Percentiles rank a stretch among this genome's conserved stretches.
Conservation (phyloP, 495 filamentous ascomycete genomes). For the Ascodesmis nigricans region DNA sequence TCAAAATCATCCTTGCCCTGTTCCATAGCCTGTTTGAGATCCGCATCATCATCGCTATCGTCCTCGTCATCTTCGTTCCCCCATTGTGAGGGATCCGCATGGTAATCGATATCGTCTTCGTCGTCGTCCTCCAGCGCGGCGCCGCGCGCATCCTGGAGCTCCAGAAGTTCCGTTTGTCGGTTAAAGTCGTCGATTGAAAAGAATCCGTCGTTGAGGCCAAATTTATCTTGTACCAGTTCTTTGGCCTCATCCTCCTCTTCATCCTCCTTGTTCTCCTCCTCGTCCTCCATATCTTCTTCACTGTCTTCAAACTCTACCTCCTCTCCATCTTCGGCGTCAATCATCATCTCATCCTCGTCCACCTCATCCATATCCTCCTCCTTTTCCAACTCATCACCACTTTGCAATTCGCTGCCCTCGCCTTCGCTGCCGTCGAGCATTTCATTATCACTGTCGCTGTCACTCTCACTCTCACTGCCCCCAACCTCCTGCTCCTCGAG, state of each 20-base stretch:
- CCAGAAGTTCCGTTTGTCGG: constrained; percentile 65
- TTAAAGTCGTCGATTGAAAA: constrained; percentile 98
- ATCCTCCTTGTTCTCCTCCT: constrained; percentile 22
- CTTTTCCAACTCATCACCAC: no score
- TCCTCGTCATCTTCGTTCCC: constrained; percentile 9
- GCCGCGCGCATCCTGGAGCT: constrained; percentile 52
- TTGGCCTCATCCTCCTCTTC: constrained; percentile 15
- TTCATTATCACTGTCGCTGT: constrained; percentile 20
- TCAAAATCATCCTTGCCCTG: constrained; percentile 25
- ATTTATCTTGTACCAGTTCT: constrained; percentile 31
- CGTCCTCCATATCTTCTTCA: constrained; percentile 22
- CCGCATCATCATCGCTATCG: constrained; percentile 7
- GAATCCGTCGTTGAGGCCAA: constrained; percentile 80
- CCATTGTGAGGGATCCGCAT: constrained; percentile 32
- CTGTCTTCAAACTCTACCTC: constrained; percentile 25
- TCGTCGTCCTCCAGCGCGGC: constrained; percentile 30
- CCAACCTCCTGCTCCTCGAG: constrained; percentile 5
- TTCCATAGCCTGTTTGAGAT: constrained; percentile 2
- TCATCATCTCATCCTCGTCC: constrained; percentile 18
- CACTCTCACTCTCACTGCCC: constrained; percentile 13
- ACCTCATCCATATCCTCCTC: constrained; percentile 2
- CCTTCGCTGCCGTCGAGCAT: no score
- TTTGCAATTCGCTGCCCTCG: no score
- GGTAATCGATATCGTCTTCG: constrained; percentile 48
- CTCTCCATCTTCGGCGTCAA: constrained; percentile 29